Base-by-base conservation (phyloP, 768 basidiomycete species). In the Austroboletus eburneus region DNA sequence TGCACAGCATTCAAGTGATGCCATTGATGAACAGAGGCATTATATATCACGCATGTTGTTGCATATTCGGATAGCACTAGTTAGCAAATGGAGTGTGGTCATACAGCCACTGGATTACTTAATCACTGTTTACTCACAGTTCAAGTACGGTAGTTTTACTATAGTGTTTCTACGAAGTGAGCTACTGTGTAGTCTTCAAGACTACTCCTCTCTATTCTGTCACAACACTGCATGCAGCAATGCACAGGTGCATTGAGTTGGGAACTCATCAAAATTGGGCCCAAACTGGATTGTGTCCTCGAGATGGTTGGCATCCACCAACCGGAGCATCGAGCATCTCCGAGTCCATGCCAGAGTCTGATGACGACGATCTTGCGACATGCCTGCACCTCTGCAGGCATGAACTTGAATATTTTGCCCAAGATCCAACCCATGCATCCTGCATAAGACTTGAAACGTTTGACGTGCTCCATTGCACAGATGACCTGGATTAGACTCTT, bases 161-260 rank as follows among this genome's bases (percentile, higher is more conserved):
- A n/a, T n/a, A n/a, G n/a, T n/a, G n/a, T n/a, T n/a, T n/a, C n/a
- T n/a, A n/a, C n/a, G n/a, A n/a, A n/a, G n/a, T n/a, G n/a, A n/a
- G n/a, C n/a, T n/a, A n/a, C n/a, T n/a, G n/a, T n/a, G n/a, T n/a
- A n/a, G n/a, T n/a, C n/a, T n/a, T n/a, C n/a, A n/a, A n/a, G n/a
- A n/a, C n/a, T n/a, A n/a, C n/a, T n/a, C n/a, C n/a, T n/a, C n/a
- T n/a, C n/a, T n/a, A n/a, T n/a, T n/a, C n/a, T n/a, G n/a, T 86
- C 84, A 72, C 97, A 95, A 67, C 96, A 98, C 34, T 87, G 81
- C 51, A 94, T 69, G 68, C 98, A 2, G 92, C 93, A 61, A 95
- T 95, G 22, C 85, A 83, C 2, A 85, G 87, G 50, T 80, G 80
- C 32, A n/a, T n/a, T 77, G 74, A 0, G 78, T 54, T 0, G 87